Evolutionary conservation across 2,329 filamentous ascomycete genomes (phyloP).

Genomic region (Zopfia rhizophila): DNA sequence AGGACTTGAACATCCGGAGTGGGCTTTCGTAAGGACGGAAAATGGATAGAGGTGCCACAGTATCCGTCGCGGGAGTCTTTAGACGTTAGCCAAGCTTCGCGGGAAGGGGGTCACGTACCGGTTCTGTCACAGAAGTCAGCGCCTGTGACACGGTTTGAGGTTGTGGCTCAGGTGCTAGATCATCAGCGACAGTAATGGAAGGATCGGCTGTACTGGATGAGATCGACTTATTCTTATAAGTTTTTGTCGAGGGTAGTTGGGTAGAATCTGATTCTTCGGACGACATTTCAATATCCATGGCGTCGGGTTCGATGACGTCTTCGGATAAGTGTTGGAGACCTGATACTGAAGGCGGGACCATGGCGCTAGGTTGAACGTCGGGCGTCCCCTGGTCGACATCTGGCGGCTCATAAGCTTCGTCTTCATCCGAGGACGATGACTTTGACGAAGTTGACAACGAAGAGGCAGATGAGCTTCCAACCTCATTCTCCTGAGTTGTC

Average conservation of each 20-base stretch:
- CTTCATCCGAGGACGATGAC: slow-evolving; percentile 10
- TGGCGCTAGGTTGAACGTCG: slow-evolving; percentile 14
- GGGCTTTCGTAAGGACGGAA: slow-evolving; percentile 82
- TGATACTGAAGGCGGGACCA: background rate
- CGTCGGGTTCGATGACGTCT: slow-evolving; percentile 36
- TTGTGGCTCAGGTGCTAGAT: slow-evolving; percentile 55
- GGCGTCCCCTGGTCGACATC: slow-evolving; percentile 30
- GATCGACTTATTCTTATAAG: slow-evolving; percentile 19
- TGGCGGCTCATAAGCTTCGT: slow-evolving; percentile 20
- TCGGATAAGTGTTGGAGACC: slow-evolving; percentile 22
- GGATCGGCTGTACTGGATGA: slow-evolving; percentile 25
- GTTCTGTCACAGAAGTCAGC: slow-evolving; percentile 14
- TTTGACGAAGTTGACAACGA: slow-evolving; percentile 1
- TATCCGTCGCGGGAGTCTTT: slow-evolving; percentile 24
- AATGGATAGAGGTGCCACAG: slow-evolving; percentile 33
- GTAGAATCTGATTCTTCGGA: slow-evolving; percentile 30
- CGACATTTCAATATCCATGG: slow-evolving; percentile 47
- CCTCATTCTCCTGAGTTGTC: background rate
- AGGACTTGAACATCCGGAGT: slow-evolving; percentile 83
- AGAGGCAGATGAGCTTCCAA: background rate
- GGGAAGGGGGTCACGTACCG: slow-evolving; percentile 31
- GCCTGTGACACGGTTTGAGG: slow-evolving; percentile 23
- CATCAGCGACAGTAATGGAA: slow-evolving; percentile 41
- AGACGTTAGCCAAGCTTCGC: slow-evolving; percentile 27
- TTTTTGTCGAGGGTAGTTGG: slow-evolving; percentile 23